Base-by-base conservation (phyloP, 805 yeast species). In the Candida maesae region DNA sequence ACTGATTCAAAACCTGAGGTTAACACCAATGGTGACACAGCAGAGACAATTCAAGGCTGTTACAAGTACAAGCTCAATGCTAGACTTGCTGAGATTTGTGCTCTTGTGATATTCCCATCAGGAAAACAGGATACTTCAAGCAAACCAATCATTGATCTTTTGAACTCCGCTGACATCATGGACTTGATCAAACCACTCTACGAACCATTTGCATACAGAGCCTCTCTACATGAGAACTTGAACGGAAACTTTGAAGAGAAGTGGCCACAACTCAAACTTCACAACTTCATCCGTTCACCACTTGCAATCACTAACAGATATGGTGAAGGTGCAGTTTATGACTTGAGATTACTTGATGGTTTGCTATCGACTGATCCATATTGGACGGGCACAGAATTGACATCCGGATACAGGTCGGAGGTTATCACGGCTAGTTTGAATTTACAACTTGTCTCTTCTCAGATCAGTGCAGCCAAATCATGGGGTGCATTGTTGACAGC, bases 401-500 rank as follows among this genome's bases (percentile, higher is more conserved):
- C 44, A 2, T 39, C 44, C 1, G 70, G 71, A 1, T 61, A 75
- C 26, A 68, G 79, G 42, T 64, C 67, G 4, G 74, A 73, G 29
- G 70, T 87, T 5, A 60, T 74, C 3, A 67, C 71, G 1, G 78
- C 84, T 1, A 80, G 89, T 45, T 60, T 79, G 33, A 81, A 81
- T 51, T 55, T 79, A 36, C 87, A 87, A 46, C 72, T 70, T 50
- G 71, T 78, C 7, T 71, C 79, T 30, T 73, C 90, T 1, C 95
- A 88, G 53, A 67, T 81, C 13, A 67, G 76, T 4, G 74, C 84
- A 16, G 83, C 87, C 4, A 82, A 81, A 51, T 74, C 95, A 0
- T 79, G 86, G 74, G 89, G 91, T 36, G 88, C 93, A 2, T 65
- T 89, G 25, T 47, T 87, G 17, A 79, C 91, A 0, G 76, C 91